Conservation (phyloP, 768 basidiomycete species). For the Suillus cothurnatus region DNA sequence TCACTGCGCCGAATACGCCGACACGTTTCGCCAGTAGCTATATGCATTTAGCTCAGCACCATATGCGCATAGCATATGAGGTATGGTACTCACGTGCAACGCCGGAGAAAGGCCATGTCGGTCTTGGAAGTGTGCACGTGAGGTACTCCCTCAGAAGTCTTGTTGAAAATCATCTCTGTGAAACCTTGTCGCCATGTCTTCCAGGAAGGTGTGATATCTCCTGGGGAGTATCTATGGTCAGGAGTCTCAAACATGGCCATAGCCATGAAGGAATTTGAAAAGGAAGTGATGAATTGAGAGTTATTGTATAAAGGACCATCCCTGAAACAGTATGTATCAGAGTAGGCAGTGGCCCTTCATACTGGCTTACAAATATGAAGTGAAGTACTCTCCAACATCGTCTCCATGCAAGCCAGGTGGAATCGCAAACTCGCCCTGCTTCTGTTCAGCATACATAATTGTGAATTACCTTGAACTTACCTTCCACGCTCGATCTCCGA, state of each 20-base stretch:
- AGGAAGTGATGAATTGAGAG: slow-evolving; percentile 30
- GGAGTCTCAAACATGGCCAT: slow-evolving; percentile 24
- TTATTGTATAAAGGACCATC: slow-evolving; percentile 23
- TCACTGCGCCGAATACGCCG: not conserved
- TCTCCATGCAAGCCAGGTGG: slow-evolving; percentile 34
- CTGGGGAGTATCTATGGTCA: slow-evolving; percentile 20
- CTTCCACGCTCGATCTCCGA: slow-evolving; percentile 28
- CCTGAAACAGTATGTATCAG: not conserved
- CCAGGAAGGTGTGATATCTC: slow-evolving; percentile 25
- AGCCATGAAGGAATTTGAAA: slow-evolving; percentile 30
- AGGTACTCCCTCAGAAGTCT: slow-evolving; percentile 25
- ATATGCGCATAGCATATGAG: not conserved
- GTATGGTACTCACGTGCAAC: slow-evolving; percentile 36
- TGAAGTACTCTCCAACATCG: slow-evolving; percentile 45
- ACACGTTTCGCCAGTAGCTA: not conserved
- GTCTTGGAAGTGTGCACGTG: slow-evolving; percentile 35
- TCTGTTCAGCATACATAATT: slow-evolving; percentile 10
- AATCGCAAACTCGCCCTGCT: slow-evolving; percentile 29
- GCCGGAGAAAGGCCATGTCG: slow-evolving; percentile 30
- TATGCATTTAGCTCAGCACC: not conserved
- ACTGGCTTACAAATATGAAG: slow-evolving; percentile 30
- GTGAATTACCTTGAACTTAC: slow-evolving; percentile 26
- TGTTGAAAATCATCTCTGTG: slow-evolving; percentile 52
- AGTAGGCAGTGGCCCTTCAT: not conserved
- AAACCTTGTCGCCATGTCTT: slow-evolving; percentile 15